A percentile compares a stretch with the other conserved stretches of the same genome.
These are phyloP conservation scores for Dryadomyces sulphureus DNA, from an alignment of 2,329 filamentous ascomycete species.

Conservation along the genomic window DNA sequence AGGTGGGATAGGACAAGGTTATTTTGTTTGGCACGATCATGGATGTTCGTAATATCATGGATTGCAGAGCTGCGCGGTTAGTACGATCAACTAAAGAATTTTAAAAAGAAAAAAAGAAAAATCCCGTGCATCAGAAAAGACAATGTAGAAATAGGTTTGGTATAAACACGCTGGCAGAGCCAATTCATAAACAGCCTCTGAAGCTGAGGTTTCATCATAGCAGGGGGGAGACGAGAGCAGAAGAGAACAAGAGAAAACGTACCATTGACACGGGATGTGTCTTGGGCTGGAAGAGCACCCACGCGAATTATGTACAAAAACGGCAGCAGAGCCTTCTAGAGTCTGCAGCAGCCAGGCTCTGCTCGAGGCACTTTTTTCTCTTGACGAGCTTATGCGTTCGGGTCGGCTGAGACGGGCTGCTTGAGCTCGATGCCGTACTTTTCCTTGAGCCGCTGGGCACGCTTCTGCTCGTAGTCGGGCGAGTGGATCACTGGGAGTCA, in stretches of 20 bases:
- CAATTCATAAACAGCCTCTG: slow-evolving; percentile 13
- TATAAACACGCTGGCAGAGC: slow-evolving; percentile 8
- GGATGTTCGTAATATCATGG: slow-evolving; percentile 2
- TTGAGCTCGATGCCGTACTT: slow-evolving; percentile 79
- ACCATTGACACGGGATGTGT: neutral
- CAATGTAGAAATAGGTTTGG: slow-evolving; percentile 7
- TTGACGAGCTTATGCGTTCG: slow-evolving; percentile 10
- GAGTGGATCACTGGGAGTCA: slow-evolving; percentile 53
- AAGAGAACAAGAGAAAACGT: neutral
- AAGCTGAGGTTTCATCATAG: slow-evolving; percentile 9
- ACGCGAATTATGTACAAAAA: no score
- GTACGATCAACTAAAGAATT: neutral
- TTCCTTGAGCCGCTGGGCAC: slow-evolving; percentile 67
- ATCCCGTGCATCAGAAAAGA: slow-evolving; percentile 3
- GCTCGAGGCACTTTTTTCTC: no score
- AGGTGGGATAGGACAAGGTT: slow-evolving; percentile 4
- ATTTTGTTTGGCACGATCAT: neutral
- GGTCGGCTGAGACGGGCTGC: slow-evolving; percentile 41
- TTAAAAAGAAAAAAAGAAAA: neutral
- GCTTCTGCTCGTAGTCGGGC: slow-evolving; percentile 72
- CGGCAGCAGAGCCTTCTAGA: no score
- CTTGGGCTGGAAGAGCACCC: neutral
- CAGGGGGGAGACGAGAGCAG: neutral
- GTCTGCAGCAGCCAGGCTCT: no score
- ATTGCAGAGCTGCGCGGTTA: neutral